These are phyloP conservation scores for Kwoniella sp. DNA, from an alignment of 768 basidiomycete species.

Conservation along the genomic window DNA sequence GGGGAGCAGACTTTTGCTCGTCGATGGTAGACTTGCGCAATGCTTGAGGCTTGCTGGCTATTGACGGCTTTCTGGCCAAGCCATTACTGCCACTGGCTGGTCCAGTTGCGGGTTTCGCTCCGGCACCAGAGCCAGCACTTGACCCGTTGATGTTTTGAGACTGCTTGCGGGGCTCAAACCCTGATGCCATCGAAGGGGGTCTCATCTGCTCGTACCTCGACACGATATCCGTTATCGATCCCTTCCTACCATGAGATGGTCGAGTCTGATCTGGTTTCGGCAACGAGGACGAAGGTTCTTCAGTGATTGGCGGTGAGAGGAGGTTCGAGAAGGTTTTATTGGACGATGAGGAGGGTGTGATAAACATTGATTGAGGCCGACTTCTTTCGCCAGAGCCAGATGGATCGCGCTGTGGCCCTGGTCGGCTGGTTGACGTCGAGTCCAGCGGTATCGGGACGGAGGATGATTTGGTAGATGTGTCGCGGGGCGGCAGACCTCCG, in stretches of 20 bases:
- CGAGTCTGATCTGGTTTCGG: conserved; percentile 8
- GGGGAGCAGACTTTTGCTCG: neutral
- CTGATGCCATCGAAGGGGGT: conserved; percentile 16
- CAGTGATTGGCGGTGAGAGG: conserved; percentile 8
- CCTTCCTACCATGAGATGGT: conserved; percentile 41
- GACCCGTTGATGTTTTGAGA: neutral
- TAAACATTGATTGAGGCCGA: conserved; percentile 43
- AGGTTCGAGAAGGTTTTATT: conserved; percentile 4
- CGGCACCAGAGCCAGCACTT: neutral
- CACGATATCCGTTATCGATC: conserved; percentile 52
- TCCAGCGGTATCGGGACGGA: conserved; percentile 10
- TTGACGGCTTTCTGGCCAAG: conserved; percentile 42
- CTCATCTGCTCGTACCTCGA: conserved; percentile 42
- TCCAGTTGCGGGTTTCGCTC: neutral
- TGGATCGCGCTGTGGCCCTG: neutral
- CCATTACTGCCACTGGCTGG: conserved; percentile 1
- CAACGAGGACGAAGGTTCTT: conserved; percentile 10
- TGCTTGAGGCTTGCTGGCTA: conserved; percentile 7
- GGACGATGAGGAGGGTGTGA: conserved; percentile 23
- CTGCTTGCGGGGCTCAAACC: conserved; percentile 5
- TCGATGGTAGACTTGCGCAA: conserved; percentile 9
- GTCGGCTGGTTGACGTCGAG: neutral
- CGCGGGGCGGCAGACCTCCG: conserved; percentile 11
- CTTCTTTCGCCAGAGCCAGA: conserved; percentile 12
- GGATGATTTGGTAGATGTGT: conserved; percentile 16